Conservation (phyloP, 108 stramenopile genomes). For the Seminavis robusta region DNA sequence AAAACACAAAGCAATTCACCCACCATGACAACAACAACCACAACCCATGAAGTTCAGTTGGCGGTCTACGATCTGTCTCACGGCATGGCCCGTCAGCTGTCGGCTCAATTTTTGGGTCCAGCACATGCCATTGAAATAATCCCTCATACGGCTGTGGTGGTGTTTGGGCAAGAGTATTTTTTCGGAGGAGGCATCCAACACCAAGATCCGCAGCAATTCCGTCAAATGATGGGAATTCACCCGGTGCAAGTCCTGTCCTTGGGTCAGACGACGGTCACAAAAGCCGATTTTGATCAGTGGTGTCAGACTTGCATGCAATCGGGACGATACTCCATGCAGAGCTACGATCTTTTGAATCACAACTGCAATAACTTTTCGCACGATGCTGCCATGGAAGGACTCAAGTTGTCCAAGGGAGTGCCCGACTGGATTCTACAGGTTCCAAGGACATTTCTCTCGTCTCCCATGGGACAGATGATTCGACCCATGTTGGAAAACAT, state of each 20-base stretch:
- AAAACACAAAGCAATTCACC: too few species aligned
- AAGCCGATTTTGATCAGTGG: constrained; percentile 67
- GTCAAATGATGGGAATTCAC: constrained; percentile 32
- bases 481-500: constrained; percentile 72
- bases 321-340: constrained; percentile 24
- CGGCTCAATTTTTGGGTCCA: constrained; percentile 67
- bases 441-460: constrained; percentile 51
- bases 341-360: constrained; percentile 59
- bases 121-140: constrained; percentile 66
- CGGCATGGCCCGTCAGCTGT: constrained; percentile 65
- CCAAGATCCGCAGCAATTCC: constrained; percentile 35
- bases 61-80: constrained; percentile 73
- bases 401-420: constrained; percentile 41
- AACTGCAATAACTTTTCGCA: constrained; percentile 80
- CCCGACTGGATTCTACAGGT: constrained; percentile 69
- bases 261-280: constrained; percentile 45
- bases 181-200: constrained; percentile 68
- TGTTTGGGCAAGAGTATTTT: constrained; percentile 69
- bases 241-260: constrained; percentile 50
- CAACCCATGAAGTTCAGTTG: constrained; percentile 35
- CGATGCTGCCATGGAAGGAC: constrained; percentile 56
- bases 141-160: constrained; percentile 68
- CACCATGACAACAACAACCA: neutral
- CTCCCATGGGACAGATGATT: constrained; percentile 73
- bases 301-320: constrained; percentile 22